phyloP scores from a whole-genome alignment of 2,329 filamentous ascomycete species.

The Aspergillus sp. region DNA sequence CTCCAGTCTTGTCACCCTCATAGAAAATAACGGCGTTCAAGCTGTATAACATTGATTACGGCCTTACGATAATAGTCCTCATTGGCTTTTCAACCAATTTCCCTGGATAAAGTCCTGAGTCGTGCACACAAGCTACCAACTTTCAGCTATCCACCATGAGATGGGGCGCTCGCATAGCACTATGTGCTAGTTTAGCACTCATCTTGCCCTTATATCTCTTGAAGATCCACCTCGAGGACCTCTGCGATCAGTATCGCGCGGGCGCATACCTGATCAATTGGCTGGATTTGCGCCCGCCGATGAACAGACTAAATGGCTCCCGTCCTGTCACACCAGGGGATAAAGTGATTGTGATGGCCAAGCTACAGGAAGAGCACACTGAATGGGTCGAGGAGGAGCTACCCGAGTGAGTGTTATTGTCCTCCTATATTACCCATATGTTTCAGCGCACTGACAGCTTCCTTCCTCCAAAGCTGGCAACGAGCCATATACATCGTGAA shows the following conservation, averaged over 20 bases:
- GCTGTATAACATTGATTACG: background rate
- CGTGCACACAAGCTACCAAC: background rate
- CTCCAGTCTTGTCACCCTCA: background rate
- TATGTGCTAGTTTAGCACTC: conserved; percentile 28
- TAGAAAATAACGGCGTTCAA: background rate
- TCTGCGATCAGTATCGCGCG: conserved; percentile 40
- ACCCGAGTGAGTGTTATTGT: conserved; percentile 43
- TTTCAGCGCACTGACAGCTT: background rate
- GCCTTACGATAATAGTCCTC: background rate
- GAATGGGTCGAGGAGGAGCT: conserved; percentile 49
- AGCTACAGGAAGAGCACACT: conserved; percentile 46
- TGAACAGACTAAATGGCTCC: background rate
- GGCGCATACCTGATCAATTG: conserved; percentile 39
- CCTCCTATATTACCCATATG: background rate
- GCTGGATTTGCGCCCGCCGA: conserved; percentile 24
- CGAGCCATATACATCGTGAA: conserved; percentile 50
- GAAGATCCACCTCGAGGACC: conserved; percentile 35
- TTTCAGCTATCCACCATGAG: conserved; percentile 28
- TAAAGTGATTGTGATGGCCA: conserved; percentile 50
- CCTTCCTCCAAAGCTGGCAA: conserved; percentile 42
- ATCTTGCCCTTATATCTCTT: conserved; percentile 34
- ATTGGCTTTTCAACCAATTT: background rate
- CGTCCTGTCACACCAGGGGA: conserved; percentile 27
- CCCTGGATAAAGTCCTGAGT: background rate
- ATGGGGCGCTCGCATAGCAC: conserved; percentile 30